Evolutionary conservation across 257 asterid species (phyloP), one percentile per base, ranked within the genome.

Genomic region (Coffea eugenioides): DNA sequence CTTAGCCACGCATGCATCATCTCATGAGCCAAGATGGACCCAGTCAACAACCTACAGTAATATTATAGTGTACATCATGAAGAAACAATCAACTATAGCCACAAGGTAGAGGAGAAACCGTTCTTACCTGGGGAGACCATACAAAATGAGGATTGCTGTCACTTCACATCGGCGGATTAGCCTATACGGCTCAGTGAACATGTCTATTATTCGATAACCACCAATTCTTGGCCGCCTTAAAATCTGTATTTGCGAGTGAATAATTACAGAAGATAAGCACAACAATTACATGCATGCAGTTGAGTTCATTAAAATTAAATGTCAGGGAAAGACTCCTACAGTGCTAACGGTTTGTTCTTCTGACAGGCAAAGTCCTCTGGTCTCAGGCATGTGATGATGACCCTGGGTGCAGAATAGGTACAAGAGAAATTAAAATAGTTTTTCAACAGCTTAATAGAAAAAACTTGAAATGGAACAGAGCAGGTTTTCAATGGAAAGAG

Each of bases 1-100:
- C 99, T 83, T n/a, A 96, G 86, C 97, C 98, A 96, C 41, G 99
- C 99, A 69, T 96, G 99, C 99, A 96, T 96, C 99, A 94, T 94
- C 83, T 96, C 99, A 79, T 96, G 99, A 85, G 99, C 99, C 78
- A 96, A 84, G 86, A 96, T 96, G 68, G 98, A 92, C 2, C 99
- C 99, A 4, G 97, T 96, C 85, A 95, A 84, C 78, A 95, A 84
- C 91, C 99, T 96, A 74, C 54, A 69, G 51, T 18, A 57, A 68
- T 75, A 15, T 72, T n/a, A 31, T 13, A n/a, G 21, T 23, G 52
- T 59, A 71, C 51, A 71, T 48, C 20, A 52, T 77, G 46, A 68
- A 41, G 77, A 36, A 79, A 82, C 41, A 13, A 79, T 70, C 16
- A 27, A 34, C 59, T 10, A 49, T 48, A 69, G 48, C 7, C 68